Conservation (phyloP, 176 grass and related monocot species). For the Typha latifolia region DNA sequence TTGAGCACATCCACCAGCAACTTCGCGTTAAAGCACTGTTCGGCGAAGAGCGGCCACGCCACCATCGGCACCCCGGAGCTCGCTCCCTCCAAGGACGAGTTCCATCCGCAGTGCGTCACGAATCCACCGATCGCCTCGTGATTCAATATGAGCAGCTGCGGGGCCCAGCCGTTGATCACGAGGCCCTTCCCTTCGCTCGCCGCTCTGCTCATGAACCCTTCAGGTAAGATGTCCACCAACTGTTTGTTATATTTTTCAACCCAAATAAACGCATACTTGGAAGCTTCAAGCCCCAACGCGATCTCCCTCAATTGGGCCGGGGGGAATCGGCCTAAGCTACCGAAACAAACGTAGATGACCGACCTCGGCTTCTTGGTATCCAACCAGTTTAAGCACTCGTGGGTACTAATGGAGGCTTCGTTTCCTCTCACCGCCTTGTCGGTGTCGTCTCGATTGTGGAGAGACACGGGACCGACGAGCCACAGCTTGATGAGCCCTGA, state of each 20-base stretch:
- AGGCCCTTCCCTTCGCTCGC: constrained; percentile 5
- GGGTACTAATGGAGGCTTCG: not conserved
- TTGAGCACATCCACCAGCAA: constrained; percentile 18
- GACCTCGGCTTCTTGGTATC: constrained; percentile 7
- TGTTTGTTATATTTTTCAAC: not conserved
- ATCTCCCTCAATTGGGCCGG: not conserved
- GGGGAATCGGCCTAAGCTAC: constrained; percentile 7
- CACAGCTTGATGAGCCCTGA: not conserved
- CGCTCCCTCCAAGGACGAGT: constrained; percentile 23
- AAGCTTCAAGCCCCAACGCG: constrained; percentile 6
- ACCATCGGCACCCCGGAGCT: constrained; percentile 23
- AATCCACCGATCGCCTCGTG: constrained; percentile 25
- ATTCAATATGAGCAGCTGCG: constrained; percentile 22
- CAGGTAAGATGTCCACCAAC: not conserved
- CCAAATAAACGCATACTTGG: constrained; percentile 8
- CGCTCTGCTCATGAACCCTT: not conserved
- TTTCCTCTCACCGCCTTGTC: not conserved
- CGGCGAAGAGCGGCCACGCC: constrained; percentile 26
- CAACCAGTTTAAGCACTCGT: constrained; percentile 1
- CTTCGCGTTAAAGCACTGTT: constrained; percentile 35
- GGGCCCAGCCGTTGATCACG: constrained; percentile 29
- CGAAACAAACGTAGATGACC: constrained; percentile 18
- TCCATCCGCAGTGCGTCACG: constrained; percentile 45
- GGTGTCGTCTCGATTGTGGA: not conserved
- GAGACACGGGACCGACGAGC: not conserved